Evolutionary conservation across 2,329 filamentous ascomycete species (phyloP).

Genomic region (Emergomyces pasteurianus): DNA sequence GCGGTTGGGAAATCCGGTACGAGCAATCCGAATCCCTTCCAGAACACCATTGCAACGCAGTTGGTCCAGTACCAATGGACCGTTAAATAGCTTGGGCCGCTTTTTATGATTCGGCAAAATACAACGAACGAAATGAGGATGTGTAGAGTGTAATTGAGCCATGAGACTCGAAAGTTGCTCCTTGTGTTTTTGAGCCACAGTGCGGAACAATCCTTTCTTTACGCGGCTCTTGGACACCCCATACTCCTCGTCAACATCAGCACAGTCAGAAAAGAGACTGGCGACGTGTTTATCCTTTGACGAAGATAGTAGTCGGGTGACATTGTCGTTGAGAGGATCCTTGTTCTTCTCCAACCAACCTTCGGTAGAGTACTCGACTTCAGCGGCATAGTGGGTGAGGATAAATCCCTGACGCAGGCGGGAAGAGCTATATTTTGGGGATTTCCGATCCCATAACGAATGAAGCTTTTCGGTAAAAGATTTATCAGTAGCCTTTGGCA

Average conservation of each 20-base stretch:
- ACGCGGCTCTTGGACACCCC: slow-evolving; percentile 64
- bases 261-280: slow-evolving; percentile 76
- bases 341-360: slow-evolving; percentile 99
- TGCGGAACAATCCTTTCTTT: slow-evolving; percentile 94
- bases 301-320: slow-evolving; percentile 73
- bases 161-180: slow-evolving; percentile 96
- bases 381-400: slow-evolving; percentile 91
- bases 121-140: slow-evolving; percentile 95
- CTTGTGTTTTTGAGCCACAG: slow-evolving; percentile 92
- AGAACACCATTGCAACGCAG: slow-evolving; percentile 97
- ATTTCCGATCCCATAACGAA: slow-evolving; percentile 91
- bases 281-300: slow-evolving; percentile 78
- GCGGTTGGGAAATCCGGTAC: slow-evolving; percentile 92
- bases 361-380: slow-evolving; percentile 92
- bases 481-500: slow-evolving; percentile 96
- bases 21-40: slow-evolving; percentile 94
- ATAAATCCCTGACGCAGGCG: slow-evolving; percentile 85
- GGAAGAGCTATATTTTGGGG: slow-evolving; percentile 80
- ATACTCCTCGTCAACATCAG: slow-evolving; percentile 62
- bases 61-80: slow-evolving; percentile 87
- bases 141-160: slow-evolving; percentile 85
- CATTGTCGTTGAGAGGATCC: slow-evolving; percentile 92
- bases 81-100: slow-evolving; percentile 81
- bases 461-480: slow-evolving; percentile 98
- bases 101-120: slow-evolving; percentile 99